Evolutionary conservation across 75 land plant species (phyloP), one percentile per base, ranked within the genome.

Genomic region (Pinus tabuliformis): DNA sequence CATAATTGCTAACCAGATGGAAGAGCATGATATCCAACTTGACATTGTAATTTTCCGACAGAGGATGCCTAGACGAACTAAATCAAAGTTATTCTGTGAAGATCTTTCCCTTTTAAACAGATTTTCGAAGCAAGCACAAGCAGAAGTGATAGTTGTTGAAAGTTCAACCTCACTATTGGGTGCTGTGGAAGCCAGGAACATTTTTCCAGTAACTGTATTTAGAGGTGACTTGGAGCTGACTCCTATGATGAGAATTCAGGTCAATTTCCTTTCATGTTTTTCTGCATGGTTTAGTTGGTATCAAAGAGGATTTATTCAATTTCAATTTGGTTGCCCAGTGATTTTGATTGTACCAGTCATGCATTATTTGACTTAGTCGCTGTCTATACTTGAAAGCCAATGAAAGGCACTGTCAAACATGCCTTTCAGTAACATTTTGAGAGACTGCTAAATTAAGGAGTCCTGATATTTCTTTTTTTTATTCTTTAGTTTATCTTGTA

Each of bases 201-300:
- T 95, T 73, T 26, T 83, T 22, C 91, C 93, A 24, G 98, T 97
- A 15, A 97, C 99, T 54, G 36, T 92, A 59, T 97, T 79, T 80
- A 91, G 99, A 74, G 99, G 99, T 60, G 96, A 95, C 77, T 72
- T 97, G 70, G 98, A 95, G 79, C 30, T 97, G 28, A 91, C 94
- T 64, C 81, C 95, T 11, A 81, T 54, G 70, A 72, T 95, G 88
- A 92, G 81, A 78, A 83, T 97, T 58, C 54, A 49, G 54, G 54
- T 49, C 54, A 9, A 9, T 49, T 49, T 49, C 54, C 54, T 49
- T 49, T 9, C 12, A 9, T 49, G 54, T 49, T 49, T 49, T 49
- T 49, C 11, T 49, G 54, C 54, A 49, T 49, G 54, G 54, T 49
- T 49, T 49, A 39, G 42, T 49, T 49, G 54, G 54, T 49, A 49